These are phyloP conservation scores for Eucalyptus guilfoylei DNA, from an alignment of 345 rosid species.

Conservation along the genomic window DNA sequence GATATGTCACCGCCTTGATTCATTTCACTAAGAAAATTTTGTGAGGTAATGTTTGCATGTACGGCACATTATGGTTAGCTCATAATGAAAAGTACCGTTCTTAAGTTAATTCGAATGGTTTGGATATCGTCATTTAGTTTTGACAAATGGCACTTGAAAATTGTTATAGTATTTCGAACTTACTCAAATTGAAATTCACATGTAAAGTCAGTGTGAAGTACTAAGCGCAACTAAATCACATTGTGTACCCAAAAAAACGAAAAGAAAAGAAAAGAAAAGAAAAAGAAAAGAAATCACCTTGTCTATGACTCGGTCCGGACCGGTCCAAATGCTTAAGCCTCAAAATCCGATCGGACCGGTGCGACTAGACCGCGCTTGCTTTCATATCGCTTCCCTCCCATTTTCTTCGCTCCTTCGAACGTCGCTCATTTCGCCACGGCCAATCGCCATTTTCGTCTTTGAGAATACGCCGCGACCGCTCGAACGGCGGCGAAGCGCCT, in stretches of 20 bases:
- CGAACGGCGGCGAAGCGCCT: not conserved
- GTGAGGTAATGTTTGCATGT: not conserved
- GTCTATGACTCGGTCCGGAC: not conserved
- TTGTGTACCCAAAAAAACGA: not conserved
- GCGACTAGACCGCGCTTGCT: not conserved
- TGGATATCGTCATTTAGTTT: not conserved
- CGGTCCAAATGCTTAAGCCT: not conserved
- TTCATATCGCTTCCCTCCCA: not conserved
- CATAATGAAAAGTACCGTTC: not conserved
- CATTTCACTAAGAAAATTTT: not conserved
- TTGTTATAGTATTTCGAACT: not conserved
- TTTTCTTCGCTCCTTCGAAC: not conserved
- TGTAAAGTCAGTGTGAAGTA: not conserved
- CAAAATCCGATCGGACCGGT: not conserved
- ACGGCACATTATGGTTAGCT: not conserved
- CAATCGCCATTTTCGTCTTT: not conserved
- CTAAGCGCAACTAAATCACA: not conserved
- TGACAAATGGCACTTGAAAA: rapidly evolving
- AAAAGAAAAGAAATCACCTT: too few species aligned
- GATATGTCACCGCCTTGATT: not conserved
- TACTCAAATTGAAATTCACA: not conserved
- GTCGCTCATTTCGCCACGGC: not conserved
- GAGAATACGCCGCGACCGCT: not conserved
- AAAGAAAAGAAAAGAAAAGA: too few species aligned
- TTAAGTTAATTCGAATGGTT: not conserved